phyloP scores from a whole-genome alignment of 768 basidiomycete species.

The Epithele typhae region DNA sequence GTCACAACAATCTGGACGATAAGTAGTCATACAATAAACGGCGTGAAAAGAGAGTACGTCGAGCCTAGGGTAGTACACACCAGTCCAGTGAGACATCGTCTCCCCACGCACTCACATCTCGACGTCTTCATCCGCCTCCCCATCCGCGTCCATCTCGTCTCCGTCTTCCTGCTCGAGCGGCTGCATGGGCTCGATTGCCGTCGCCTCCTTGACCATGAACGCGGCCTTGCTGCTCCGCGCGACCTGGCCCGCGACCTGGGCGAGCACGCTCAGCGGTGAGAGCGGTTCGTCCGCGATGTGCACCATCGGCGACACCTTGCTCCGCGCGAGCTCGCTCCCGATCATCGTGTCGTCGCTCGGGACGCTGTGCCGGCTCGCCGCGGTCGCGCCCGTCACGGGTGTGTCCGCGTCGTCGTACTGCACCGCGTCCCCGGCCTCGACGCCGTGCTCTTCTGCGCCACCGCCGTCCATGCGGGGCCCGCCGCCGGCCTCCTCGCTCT shows the following conservation, averaged over 20 bases:
- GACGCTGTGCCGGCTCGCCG: conserved; percentile 46
- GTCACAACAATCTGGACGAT: conserved; percentile 10
- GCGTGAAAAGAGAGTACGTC: background rate
- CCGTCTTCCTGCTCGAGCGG: conserved; percentile 25
- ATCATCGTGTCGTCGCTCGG: conserved; percentile 57
- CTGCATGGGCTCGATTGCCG: no score
- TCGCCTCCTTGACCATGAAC: no score
- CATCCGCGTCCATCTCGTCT: conserved; percentile 29
- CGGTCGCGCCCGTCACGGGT: conserved; percentile 38
- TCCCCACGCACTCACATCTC: no score
- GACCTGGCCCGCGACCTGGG: conserved; percentile 1
- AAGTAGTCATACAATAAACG: background rate
- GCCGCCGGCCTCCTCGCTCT: conserved; percentile 3
- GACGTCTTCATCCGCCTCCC: conserved; percentile 25
- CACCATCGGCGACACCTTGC: conserved; percentile 13
- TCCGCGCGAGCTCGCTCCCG: conserved; percentile 29
- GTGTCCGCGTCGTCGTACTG: conserved; percentile 55
- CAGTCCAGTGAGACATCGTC: conserved; percentile 1
- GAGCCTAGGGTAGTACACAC: conserved; percentile 14
- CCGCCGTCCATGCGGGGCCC: conserved; percentile 3
- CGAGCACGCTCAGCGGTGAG: background rate
- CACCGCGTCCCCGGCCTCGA: conserved; percentile 26
- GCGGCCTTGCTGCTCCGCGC: background rate
- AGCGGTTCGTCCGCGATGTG: background rate
- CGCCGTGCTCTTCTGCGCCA: background rate